Percentiles rank a stretch among this genome's conserved stretches.
phyloP scores from a whole-genome alignment of 73 alveolate species.

The Symbiodinium natans region DNA sequence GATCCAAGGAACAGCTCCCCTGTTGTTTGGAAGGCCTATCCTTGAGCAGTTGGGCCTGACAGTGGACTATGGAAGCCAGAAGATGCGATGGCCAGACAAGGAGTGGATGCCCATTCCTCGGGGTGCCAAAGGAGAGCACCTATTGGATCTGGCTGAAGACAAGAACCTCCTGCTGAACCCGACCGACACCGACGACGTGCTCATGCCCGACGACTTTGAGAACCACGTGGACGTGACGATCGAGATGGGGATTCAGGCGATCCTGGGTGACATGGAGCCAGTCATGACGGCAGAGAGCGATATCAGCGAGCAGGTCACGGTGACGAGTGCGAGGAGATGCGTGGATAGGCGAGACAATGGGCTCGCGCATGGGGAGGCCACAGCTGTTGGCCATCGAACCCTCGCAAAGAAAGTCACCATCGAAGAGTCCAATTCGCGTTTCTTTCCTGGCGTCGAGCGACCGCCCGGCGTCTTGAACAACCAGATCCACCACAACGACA shows the following conservation, averaged over 20 bases:
- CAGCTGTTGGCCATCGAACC: too few relatives aligned
- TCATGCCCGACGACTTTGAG: background rate
- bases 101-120: background rate
- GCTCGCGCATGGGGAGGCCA: too few relatives aligned
- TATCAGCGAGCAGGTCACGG: too few relatives aligned
- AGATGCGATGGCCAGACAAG: background rate
- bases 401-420: too few relatives aligned
- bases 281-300: too few relatives aligned
- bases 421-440: too few relatives aligned
- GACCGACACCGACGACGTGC: background rate
- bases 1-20: background rate
- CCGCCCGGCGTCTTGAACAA: too few relatives aligned
- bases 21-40: background rate
- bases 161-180: background rate
- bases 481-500: too few relatives aligned
- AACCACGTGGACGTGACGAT: background rate
- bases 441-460: too few relatives aligned
- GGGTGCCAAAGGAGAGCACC: background rate
- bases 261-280: background rate
- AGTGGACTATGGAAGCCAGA: background rate
- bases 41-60: background rate
- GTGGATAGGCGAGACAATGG: too few relatives aligned
- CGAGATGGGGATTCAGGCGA: background rate
- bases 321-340: too few relatives aligned
- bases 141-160: background rate